These are phyloP conservation scores for Nicotiana undulata DNA, from an alignment of 257 asterid species.

Conservation along the genomic window DNA sequence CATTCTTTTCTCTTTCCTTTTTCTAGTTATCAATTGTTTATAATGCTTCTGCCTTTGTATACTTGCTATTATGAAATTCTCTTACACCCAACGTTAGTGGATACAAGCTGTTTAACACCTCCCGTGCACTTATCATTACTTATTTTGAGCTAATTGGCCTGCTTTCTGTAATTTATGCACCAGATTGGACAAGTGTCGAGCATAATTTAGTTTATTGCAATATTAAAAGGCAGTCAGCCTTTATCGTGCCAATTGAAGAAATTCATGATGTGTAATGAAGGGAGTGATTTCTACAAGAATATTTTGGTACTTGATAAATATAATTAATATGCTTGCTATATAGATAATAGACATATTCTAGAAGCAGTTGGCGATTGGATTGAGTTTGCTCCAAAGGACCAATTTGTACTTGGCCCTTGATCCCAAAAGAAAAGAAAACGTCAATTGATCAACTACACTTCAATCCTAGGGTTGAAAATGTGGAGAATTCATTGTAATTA, in stretches of 20 bases:
- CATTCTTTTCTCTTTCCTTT: not conserved
- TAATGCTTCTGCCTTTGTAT: not conserved
- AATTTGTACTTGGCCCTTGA: not conserved
- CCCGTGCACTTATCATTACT: not conserved
- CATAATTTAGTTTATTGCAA: not conserved
- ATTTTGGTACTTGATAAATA: no score
- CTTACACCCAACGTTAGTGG: not conserved
- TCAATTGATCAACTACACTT: not conserved
- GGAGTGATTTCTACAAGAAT: no score
- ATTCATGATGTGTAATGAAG: not conserved
- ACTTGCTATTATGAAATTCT: not conserved
- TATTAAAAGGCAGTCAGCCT: not conserved
- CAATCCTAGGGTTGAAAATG: not conserved
- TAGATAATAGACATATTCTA: not conserved
- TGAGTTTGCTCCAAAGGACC: not conserved
- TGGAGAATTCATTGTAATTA: not conserved
- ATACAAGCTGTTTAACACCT: not conserved
- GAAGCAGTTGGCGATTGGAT: not conserved
- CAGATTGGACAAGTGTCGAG: not conserved
- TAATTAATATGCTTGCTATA: not conserved
- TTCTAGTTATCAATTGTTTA: not conserved
- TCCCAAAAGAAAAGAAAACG: not conserved
- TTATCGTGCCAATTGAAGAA: not conserved
- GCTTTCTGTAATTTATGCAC: not conserved
- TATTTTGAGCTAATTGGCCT: not conserved